Base-by-base conservation (phyloP, 208 protist genomes). In the Phytomonas serpens region DNA sequence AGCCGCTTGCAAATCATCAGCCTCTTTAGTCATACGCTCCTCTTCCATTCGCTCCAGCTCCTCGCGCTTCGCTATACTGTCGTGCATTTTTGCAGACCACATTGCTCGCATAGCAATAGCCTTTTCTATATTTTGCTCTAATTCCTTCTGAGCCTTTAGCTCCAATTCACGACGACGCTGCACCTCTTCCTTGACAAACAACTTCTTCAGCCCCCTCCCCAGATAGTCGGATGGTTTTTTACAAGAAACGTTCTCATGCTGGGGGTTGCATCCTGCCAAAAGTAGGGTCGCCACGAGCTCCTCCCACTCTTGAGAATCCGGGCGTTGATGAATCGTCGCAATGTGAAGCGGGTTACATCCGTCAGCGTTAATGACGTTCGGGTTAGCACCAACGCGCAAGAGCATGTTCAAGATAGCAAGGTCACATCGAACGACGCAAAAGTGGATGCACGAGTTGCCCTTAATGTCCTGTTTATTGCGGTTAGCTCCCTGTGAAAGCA, bases 301-400 rank as follows among this genome's bases (percentile, higher is more conserved):
- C 78, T 94, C 92, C 92, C 92, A 96, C 65, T 87, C 79, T 64
- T 85, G 83, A n/a, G 84, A 89, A 80, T 96, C 88, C 33, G 85
- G 89, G 19, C 85, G 79, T 32, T 82, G 80, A 72, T 92, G 76
- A 62, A 90, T 82, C 36, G 92, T 87, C 66, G 87, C 81, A 61
- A 94, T 74, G 78, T 96, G 92, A 52, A 96, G 83, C 4, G 92
- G 87, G 29, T 76, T 96, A 73, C 94, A 92, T 67, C 84, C 79
- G 40, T 94, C 87, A 40, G 81, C 73, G 64, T 96, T 96, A 71
- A 90, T 76, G 32, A 89, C 79, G 33, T 82, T 80, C 27, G 84
- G 75, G 62, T 77, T 71, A 7, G 89, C 89, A 30, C 81, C 74
- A 29, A 83, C 77, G 65, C 80, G 68, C 42, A 96, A 79, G n/a